Conservation (phyloP, 164 flowering plant genomes). For the Aristolochia fimbriata region DNA sequence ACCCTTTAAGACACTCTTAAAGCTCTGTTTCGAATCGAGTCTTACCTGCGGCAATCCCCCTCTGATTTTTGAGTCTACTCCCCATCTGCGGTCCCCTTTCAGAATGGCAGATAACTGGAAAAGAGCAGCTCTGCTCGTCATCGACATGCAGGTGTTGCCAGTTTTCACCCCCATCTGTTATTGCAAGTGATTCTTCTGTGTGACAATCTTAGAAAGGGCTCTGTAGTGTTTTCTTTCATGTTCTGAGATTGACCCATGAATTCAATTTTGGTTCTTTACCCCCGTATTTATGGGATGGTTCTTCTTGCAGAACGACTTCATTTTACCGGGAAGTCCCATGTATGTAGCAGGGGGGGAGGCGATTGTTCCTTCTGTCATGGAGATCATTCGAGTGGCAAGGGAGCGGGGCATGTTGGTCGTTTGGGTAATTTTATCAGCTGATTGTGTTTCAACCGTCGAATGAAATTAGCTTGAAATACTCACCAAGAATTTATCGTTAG, state of each 20-base stretch:
- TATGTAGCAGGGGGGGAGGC: conserved; percentile 52
- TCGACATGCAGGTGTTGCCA: conserved; percentile 75
- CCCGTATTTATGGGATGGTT: neutral
- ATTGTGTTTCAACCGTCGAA: neutral
- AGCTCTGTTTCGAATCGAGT: too few relatives aligned
- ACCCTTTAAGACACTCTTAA: too few relatives aligned
- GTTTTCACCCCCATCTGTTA: neutral
- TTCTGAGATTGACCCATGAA: neutral
- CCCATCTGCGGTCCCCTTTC: neutral
- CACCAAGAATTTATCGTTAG: neutral
- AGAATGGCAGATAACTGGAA: conserved; percentile 33
- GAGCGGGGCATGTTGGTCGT: conserved; percentile 47
- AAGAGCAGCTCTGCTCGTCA: conserved; percentile 62
- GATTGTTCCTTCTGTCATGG: conserved; percentile 63
- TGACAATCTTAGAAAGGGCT: neutral
- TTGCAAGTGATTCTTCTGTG: neutral
- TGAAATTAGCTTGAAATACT: neutral
- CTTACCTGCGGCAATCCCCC: too few relatives aligned
- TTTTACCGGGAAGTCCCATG: conserved; percentile 33
- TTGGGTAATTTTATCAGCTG: conserved; percentile 43
- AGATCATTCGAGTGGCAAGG: conserved; percentile 62
- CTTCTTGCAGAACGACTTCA: conserved; percentile 61
- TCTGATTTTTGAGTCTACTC: too few relatives aligned
- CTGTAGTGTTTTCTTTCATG: neutral
- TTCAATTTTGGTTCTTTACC: too few relatives aligned